phyloP scores from a whole-genome alignment of 129 eudicot species.

The carrot (Daucus carota) region DNA sequence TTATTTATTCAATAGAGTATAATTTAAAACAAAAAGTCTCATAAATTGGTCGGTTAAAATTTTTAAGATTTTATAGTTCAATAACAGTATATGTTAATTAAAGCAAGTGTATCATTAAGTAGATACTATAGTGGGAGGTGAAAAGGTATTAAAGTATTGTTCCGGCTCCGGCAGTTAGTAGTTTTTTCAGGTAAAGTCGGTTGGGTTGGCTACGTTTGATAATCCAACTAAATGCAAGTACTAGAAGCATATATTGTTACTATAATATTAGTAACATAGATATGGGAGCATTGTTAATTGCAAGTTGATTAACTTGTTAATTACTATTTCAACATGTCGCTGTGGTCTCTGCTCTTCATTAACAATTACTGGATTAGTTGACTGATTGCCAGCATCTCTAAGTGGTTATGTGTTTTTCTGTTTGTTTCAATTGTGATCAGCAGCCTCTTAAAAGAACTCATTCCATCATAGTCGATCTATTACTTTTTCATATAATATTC shows the following conservation, averaged over 20 bases:
- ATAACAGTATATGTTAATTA: no score
- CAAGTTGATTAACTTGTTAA: slow-evolving; percentile 5
- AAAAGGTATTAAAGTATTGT: not conserved
- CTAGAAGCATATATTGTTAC: no score
- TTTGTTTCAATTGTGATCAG: not conserved
- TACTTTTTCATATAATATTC: not conserved
- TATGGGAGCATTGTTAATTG: not conserved
- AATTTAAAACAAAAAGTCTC: no score
- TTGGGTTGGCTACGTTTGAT: not conserved
- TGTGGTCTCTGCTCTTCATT: not conserved
- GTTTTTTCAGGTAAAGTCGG: slow-evolving; percentile 12
- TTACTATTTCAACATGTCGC: not conserved
- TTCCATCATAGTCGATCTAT: not conserved
- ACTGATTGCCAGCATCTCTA: not conserved
- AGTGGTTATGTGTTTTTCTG: not conserved
- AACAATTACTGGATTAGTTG: not conserved
- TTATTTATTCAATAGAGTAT: no score
- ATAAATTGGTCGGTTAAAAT: no score
- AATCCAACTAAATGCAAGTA: not conserved
- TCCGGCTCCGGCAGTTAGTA: slow-evolving; percentile 4
- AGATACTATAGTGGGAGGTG: not conserved
- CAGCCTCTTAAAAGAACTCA: not conserved
- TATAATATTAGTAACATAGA: no score
- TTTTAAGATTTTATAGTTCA: no score
- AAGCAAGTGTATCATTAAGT: no score